Percentiles rank a stretch among this genome's conserved stretches.
These are phyloP conservation scores for Acanthamoeba sp. DNA, from an alignment of 208 protist species.

Conservation along the genomic window DNA sequence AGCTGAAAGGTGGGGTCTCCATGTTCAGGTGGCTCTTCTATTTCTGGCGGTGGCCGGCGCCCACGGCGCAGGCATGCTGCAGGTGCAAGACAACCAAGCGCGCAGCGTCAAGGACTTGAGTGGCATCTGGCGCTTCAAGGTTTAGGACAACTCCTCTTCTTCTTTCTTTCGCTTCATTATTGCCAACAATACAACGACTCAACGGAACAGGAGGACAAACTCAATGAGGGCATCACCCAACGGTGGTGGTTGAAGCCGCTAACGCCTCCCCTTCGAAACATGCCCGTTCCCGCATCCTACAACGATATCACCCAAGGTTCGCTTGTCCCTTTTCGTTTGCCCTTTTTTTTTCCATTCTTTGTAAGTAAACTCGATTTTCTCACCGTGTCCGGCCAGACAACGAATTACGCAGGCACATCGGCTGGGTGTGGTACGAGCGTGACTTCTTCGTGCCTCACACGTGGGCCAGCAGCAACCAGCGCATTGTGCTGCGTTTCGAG, in stretches of 20 bases:
- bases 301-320: conserved; percentile 45
- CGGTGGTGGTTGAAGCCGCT: conserved; percentile 5
- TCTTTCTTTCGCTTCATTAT: not conserved
- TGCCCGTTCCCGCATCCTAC: conserved; percentile 39
- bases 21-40: not conserved
- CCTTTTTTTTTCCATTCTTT: too few relatives aligned
- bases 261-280: not conserved
- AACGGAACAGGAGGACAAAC: not conserved
- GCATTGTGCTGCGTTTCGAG: conserved; percentile 39
- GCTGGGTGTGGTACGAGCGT: conserved; percentile 24
- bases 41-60: not conserved
- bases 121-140: conserved; percentile 59
- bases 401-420: not conserved
- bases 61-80: not conserved
- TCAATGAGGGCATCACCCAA: not conserved
- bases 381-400: not conserved
- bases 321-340: too few relatives aligned
- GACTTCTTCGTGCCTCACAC: conserved; percentile 25
- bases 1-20: too few relatives aligned
- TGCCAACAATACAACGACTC: not conserved
- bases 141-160: not conserved
- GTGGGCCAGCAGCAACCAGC: not conserved
- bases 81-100: conserved; percentile 43
- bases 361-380: not conserved
- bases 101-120: conserved; percentile 21